Conservation (phyloP, 1,139 yeast genomes). For the Trichomonascaceae sp. region DNA sequence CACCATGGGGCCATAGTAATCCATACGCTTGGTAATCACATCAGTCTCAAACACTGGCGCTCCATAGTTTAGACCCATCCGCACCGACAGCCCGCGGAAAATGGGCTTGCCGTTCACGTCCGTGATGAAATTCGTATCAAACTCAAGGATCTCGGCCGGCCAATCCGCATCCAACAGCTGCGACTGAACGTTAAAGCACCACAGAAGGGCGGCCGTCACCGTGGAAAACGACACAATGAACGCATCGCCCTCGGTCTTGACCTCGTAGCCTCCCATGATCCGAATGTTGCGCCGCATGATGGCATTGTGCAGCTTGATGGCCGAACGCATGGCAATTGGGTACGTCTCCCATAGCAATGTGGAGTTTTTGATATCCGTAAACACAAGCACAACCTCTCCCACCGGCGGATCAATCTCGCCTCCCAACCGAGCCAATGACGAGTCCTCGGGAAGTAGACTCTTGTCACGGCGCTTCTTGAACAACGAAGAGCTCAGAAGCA, state of each 20-base stretch:
- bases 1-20: conserved; percentile 97
- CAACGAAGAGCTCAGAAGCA: conserved; percentile 24
- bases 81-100: conserved; percentile 80
- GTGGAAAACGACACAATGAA: conserved; percentile 98
- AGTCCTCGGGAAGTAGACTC: conserved; percentile 52
- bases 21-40: conserved; percentile 93
- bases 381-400: conserved; percentile 88
- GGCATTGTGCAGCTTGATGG: conserved; percentile 85
- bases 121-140: conserved; percentile 73
- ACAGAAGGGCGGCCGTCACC: conserved; percentile 74
- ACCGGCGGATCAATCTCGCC: conserved; percentile 93
- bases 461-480: conserved; percentile 41
- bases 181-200: conserved; percentile 92
- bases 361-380: conserved; percentile 93
- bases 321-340: conserved; percentile 93
- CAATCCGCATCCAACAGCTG: conserved; percentile 78
- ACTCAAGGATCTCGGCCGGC: conserved; percentile 86
- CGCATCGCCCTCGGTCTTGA: conserved; percentile 98
- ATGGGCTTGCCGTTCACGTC: conserved; percentile 50
- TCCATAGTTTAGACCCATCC: conserved; percentile 99
- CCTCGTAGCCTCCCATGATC: conserved; percentile 94
- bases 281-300: conserved; percentile 90
- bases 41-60: conserved; percentile 92
- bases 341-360: conserved; percentile 87
- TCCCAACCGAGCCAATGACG: conserved; percentile 68